Evolutionary conservation across 768 basidiomycete species (phyloP), one percentile per base, ranked within the genome.

Genomic region (Leccinum subgranulosum): DNA sequence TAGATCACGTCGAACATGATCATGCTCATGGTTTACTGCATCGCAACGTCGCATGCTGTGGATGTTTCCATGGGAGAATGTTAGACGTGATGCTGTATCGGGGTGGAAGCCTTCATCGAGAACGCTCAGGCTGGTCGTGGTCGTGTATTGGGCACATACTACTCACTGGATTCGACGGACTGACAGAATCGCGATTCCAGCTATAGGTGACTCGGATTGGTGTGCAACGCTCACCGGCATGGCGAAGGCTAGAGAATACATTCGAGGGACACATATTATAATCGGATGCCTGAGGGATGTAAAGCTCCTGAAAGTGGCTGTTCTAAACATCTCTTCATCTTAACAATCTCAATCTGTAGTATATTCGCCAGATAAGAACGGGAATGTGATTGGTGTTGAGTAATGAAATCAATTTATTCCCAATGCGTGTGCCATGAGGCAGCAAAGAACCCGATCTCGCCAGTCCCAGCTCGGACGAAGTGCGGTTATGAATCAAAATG

Each of bases 101-200:
- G 17, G 36, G 76, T 81, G 8, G 77, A 78, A 11, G 85, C 84
- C 1, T 87, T 84, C 60, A 77, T 90, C 48, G 82, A 84, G 58
- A 79, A n/a, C n/a, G n/a, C n/a, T n/a, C n/a, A n/a, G n/a, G n/a
- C 53, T 83, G 82, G 59, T 91, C 15, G 9, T 41, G 15, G 21
- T 15, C 27, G 8, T 21, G 12, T 1, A 23, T 41, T n/a, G 11
- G 12, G 43, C 34, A 23, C 29, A 23, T 3, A 3, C 34, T 29
- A 3, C 34, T 29, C 9, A 29, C 29, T 88, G 72, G 88, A 90
- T 65, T 72, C 90, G 63, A 90, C 88, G 1, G 88, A 90, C 65
- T 75, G 72, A 29, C 84, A 88, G 67, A 90, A 90, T 63, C 77
- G 81, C 11, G 85, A 87, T 53, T 89, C 86, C 72, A 76, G 88